Evolutionary conservation across 2,329 filamentous ascomycete genomes (phyloP), one percentile per base, ranked within the genome.

Genomic region (Hypoxylon sp.): DNA sequence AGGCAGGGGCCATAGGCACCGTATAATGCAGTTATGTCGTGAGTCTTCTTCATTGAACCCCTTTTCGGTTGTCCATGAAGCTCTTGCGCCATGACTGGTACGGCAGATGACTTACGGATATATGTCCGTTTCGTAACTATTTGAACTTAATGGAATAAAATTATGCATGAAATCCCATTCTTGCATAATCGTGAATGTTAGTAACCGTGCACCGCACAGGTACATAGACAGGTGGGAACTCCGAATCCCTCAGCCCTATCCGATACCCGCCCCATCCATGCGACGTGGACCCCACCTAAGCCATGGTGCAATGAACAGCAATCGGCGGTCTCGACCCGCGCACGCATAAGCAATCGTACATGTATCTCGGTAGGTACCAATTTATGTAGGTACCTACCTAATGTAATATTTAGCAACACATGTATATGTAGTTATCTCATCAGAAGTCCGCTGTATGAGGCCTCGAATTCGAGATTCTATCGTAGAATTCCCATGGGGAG

Each of bases 161-260:
- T 18, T 4, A 40, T 40, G 36, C 36, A 20, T 11, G 11, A 18
- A 3, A 18, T 18, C 2, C 16, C 8, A 20, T 4, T 9, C 16
- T 40, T 40, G 32, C 32, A 36, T 36, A 36, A 40, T 18, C n/a
- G n/a, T n/a, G n/a, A n/a, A n/a, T n/a, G 7, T 9, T 18, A 40
- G 7, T 40, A 16, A 33, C 20, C n/a, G 5, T 20, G 28, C 48
- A 38, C 48, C 18, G 26, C 18, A 22, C 4, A 18, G 33, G 33
- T 38, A 38, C 30, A 48, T n/a, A 26, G 16, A 9, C 4, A 8
- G 44, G 24, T 46, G 44, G 24, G 44, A 46, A 46, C 20, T n/a
- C 22, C 44, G 18, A 46, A 26, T 46, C 44, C 22, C 26, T 50
- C 46, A 50, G 46, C 46, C 46, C 46, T 50, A 50, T 50, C 46